Evolutionary conservation across 768 basidiomycete genomes (phyloP).

Genomic region (Epithele typhae): DNA sequence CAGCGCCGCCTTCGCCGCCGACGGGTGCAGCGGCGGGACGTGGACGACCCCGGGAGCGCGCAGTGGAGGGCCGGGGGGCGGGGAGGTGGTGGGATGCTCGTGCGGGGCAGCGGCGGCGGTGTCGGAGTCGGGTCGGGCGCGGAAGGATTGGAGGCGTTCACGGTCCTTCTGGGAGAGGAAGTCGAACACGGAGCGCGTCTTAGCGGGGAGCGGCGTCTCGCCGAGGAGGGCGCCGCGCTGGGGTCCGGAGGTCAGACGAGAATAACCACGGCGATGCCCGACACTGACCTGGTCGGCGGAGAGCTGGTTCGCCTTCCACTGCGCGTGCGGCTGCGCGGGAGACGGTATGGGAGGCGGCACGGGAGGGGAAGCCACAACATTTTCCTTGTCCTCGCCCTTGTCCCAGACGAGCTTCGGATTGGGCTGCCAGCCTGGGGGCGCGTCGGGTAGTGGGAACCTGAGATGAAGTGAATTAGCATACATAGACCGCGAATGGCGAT

Average conservation of each 20-base stretch:
- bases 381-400: constrained; percentile 35
- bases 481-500: constrained; percentile 12
- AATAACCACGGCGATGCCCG: not conserved
- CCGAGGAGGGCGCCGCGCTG: constrained; percentile 84
- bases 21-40: constrained; percentile 51
- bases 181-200: constrained; percentile 85
- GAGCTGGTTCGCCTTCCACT: constrained; percentile 52
- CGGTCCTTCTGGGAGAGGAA: constrained; percentile 90
- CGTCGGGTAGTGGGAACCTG: constrained; percentile 82
- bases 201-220: constrained; percentile 67
- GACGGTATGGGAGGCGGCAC: not conserved
- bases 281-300: constrained; percentile 69
- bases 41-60: constrained; percentile 30
- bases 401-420: constrained; percentile 79
- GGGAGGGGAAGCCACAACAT: not conserved
- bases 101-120: constrained; percentile 11
- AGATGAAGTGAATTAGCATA: constrained; percentile 8
- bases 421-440: constrained; percentile 83
- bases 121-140: constrained; percentile 24
- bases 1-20: constrained; percentile 82
- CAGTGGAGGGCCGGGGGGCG: constrained; percentile 24
- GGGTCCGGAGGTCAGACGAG: not conserved
- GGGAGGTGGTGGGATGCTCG: constrained; percentile 15
- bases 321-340: constrained; percentile 33
- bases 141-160: constrained; percentile 71